These are phyloP conservation scores for Phytopythium aichiense DNA, from an alignment of 352 stramenopile genomes.

Conservation along the genomic window DNA sequence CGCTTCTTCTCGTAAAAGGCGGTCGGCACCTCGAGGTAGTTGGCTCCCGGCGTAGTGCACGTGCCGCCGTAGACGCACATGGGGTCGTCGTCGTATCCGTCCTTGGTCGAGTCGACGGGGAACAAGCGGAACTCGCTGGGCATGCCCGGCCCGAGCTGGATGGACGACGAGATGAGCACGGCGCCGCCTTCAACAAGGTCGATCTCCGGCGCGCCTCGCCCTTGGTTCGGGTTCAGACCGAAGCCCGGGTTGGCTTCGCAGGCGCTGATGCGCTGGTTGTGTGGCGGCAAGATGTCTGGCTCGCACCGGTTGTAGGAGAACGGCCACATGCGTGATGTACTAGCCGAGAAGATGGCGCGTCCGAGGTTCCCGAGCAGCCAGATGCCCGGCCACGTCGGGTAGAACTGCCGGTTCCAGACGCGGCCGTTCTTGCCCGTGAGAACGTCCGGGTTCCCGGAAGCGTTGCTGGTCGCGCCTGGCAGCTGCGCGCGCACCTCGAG, in stretches of 20 bases:
- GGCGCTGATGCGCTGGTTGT: slow-evolving; percentile 51
- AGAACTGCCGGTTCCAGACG: slow-evolving; percentile 60
- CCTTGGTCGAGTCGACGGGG: slow-evolving; percentile 18
- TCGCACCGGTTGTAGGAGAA: slow-evolving; percentile 92
- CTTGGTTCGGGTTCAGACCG: slow-evolving; percentile 77
- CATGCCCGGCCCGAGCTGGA: slow-evolving; percentile 82
- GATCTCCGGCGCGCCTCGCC: slow-evolving; percentile 91
- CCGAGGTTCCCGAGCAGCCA: slow-evolving; percentile 90
- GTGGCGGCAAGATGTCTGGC: slow-evolving; percentile 22
- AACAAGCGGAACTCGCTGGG: slow-evolving; percentile 48
- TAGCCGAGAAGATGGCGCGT: slow-evolving; percentile 87
- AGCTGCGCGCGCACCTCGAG: slow-evolving; percentile 85
- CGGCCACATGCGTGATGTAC: slow-evolving; percentile 91
- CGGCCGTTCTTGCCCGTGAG: slow-evolving; percentile 14
- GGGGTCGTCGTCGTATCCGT: slow-evolving; percentile 15
- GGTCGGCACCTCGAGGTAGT: slow-evolving; percentile 38
- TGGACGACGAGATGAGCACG: slow-evolving; percentile 79
- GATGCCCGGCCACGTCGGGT: slow-evolving; percentile 54
- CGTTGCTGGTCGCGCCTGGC: slow-evolving; percentile 62
- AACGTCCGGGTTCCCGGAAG: slow-evolving; percentile 38
- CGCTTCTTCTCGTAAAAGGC: slow-evolving; percentile 31
- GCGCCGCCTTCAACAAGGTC: slow-evolving; percentile 91
- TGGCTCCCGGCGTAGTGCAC: slow-evolving; percentile 42
- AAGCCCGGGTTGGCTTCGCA: slow-evolving; percentile 88
- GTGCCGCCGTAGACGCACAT: slow-evolving; percentile 33